Conservation (phyloP, 768 basidiomycete species). For the Lactarius hatsudake region DNA sequence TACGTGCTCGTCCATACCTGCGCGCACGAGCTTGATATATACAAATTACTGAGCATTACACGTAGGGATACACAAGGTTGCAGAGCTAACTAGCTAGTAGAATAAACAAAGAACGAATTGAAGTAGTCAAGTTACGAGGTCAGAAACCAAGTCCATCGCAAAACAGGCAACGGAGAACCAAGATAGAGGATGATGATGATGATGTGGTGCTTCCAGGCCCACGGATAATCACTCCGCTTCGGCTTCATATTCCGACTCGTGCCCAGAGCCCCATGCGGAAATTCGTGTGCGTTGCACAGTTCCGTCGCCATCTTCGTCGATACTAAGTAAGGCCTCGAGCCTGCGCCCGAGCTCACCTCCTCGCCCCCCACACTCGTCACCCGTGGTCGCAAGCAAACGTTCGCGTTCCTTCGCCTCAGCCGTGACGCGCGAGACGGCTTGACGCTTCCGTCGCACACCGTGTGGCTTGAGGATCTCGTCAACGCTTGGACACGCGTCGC, state of each 20-base stretch:
- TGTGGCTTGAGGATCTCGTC: constrained; percentile 26
- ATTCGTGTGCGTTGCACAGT: not conserved
- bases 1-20: not conserved
- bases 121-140: not conserved
- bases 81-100: not conserved
- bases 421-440: constrained; percentile 47
- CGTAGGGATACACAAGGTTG: not conserved
- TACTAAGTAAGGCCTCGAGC: constrained; percentile 70
- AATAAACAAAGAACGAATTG: not conserved
- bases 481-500: constrained; percentile 22
- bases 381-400: constrained; percentile 65
- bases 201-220: not conserved
- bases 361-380: constrained; percentile 75
- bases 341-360: constrained; percentile 75
- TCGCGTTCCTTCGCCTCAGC: constrained; percentile 65
- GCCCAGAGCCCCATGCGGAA: constrained; percentile 19
- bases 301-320: constrained; percentile 32
- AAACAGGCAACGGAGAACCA: constrained; percentile 7
- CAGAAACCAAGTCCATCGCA: constrained; percentile 10
- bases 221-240: constrained; percentile 24
- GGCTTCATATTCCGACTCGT: constrained; percentile 33
- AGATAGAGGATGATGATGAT: not conserved
- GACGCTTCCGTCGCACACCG: constrained; percentile 32
- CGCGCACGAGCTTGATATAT: not conserved
- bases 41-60: constrained; percentile 5